Evolutionary conservation across 164 flowering plant genomes (phyloP), one percentile per base, ranked within the genome.

Genomic region (Kalanchoe fedtschenkoi): DNA sequence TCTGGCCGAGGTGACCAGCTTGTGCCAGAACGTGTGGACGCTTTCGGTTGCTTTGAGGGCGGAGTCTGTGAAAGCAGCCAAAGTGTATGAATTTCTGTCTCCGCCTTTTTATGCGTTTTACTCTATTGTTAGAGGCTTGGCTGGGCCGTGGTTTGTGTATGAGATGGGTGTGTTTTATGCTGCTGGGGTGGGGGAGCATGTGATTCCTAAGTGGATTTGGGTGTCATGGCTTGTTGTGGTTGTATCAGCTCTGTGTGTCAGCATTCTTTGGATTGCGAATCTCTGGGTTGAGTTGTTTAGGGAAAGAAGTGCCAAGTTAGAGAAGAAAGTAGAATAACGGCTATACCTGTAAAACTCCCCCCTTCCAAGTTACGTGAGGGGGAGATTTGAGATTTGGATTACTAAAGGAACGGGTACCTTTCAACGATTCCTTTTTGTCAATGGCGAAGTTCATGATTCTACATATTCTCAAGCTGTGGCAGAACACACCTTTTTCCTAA

Each of bases 1-100:
- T 30, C 76, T 91, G 19, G 98, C 98, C 0, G 98, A 89, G 72
- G 75, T 86, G 29, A 89, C 96, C 58, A 91, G 96, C 67, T 33
- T 63, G 24, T 87, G 88, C 71, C 98, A 91, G 83, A 92, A 92
- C 71, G 70, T 71, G 2, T 92, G 98, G 96, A 89, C 98, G 0
- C 80, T 92, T 5, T 95, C 98, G 5, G 34, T 62, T 34, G 76
- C 71, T 3, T 62, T 87, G 53, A 74, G 72, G 56, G 28, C 15
- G 32, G 96, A 89, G 19, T 58, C 39, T 4, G 56, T 62, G 0
- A 22, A 65, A 7, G 96, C 97, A 2, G 75, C 72, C 0, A 80
- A 67, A 61, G 62, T 87, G 71, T 77, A 77, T 60, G 74, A 65
- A 1, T 4, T 70, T 39, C 44, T 86, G 68, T 84, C 91, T 7